These are phyloP conservation scores for Nicotiana noctiflora DNA, from an alignment of 257 asterid species.

Conservation along the genomic window DNA sequence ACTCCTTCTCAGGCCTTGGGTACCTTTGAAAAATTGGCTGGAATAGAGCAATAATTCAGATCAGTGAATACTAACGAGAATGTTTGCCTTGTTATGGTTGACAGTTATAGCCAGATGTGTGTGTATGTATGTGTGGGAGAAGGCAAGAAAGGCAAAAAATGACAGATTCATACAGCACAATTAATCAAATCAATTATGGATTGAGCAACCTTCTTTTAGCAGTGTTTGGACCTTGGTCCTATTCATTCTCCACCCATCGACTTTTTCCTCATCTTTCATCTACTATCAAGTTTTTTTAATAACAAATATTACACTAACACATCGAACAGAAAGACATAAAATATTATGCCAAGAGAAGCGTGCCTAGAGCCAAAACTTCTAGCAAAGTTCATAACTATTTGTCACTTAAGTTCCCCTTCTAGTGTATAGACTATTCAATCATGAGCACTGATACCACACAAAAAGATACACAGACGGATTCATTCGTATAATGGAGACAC, in stretches of 20 bases:
- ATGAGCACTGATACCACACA: not conserved
- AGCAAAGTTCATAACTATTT: not conserved
- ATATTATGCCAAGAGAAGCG: not conserved
- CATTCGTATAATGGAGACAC: not conserved
- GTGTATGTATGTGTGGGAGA: not conserved
- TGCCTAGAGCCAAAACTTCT: not conserved
- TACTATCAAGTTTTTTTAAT: not conserved
- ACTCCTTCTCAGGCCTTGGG: constrained; percentile 95
- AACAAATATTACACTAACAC: not conserved
- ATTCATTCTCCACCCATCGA: not conserved
- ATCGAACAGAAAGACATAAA: not conserved
- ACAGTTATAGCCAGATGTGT: not conserved
- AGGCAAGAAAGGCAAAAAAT: not conserved
- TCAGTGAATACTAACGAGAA: not conserved
- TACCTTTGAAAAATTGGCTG: constrained; percentile 93
- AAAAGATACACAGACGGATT: not conserved
- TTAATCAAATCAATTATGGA: not conserved
- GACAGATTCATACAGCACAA: not conserved
- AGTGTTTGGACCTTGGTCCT: constrained; percentile 4
- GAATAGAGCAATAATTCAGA: constrained; percentile 12
- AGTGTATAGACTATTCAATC: no score
- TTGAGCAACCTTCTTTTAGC: not conserved
- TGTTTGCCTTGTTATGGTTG: not conserved
- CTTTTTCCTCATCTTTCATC: not conserved
- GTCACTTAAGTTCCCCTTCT: not conserved